phyloP scores from a whole-genome alignment of 148 eudicot species.

The Talinum fruticosum region DNA sequence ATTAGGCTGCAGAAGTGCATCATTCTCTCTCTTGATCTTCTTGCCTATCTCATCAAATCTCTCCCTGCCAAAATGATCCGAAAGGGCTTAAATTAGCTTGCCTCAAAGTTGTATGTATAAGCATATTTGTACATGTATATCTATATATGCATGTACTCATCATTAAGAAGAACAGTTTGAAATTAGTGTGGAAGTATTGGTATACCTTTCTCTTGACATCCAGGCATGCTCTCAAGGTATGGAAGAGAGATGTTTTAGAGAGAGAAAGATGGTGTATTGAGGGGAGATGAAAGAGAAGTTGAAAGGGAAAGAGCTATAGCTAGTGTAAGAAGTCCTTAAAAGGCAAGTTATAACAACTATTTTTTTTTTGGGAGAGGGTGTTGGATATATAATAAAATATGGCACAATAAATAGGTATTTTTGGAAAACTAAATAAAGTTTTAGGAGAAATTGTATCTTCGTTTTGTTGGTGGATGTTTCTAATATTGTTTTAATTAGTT shows the following conservation, averaged over 20 bases:
- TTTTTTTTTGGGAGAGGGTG: not conserved
- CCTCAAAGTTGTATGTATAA: not conserved
- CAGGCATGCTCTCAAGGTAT: constrained; percentile 65
- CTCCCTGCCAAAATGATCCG: constrained; percentile 41
- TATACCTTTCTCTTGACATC: constrained; percentile 80
- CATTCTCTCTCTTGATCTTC: constrained; percentile 61
- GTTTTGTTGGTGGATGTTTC: not conserved
- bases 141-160: not conserved
- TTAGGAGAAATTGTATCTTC: not conserved
- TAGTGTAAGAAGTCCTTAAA: constrained; percentile 27
- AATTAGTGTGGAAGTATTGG: not conserved
- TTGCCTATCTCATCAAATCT: constrained; percentile 63
- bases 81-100: not conserved
- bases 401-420: too few species aligned
- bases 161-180: not conserved
- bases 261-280: constrained; percentile 24
- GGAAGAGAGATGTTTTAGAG: constrained; percentile 23
- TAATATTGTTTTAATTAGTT: constrained; percentile 20
- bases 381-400: not conserved
- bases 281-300: constrained; percentile 13
- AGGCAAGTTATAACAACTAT: constrained; percentile 29
- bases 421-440: not conserved
- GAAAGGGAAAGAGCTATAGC: constrained; percentile 24
- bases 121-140: not conserved
- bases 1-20: constrained; percentile 20